A percentile compares a stretch with the other conserved stretches of the same genome.
phyloP scores from a whole-genome alignment of 176 grass and related monocot genomes.

The Eleusine indica region DNA sequence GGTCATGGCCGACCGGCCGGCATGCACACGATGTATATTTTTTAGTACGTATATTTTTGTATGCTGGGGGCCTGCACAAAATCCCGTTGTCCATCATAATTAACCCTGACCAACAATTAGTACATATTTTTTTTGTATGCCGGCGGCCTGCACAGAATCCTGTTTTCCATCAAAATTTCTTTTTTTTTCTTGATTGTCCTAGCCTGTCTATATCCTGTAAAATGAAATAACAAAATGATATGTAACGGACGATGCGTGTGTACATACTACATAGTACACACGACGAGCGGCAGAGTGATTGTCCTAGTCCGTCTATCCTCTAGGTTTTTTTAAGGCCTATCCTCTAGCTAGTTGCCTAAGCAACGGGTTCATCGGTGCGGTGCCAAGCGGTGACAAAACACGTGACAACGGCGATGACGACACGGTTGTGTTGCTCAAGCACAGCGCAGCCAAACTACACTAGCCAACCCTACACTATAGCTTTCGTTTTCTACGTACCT shows the following conservation, averaged over 20 bases:
- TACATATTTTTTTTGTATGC: too few relatives aligned
- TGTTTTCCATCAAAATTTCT: too few relatives aligned
- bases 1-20: neutral
- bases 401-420: neutral
- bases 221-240: neutral
- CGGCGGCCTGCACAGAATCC: too few relatives aligned
- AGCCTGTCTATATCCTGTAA: too few relatives aligned
- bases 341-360: neutral
- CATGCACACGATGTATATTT: neutral
- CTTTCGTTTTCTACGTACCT: neutral
- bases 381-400: neutral
- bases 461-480: too few relatives aligned
- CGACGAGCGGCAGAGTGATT: neutral
- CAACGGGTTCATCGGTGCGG: neutral
- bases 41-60: neutral
- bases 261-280: neutral
- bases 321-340: neutral
- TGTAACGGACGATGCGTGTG: neutral
- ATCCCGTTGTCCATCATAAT: neutral
- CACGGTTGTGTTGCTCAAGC: neutral
- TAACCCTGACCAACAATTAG: too few relatives aligned
- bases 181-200: too few relatives aligned
- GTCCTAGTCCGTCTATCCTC: neutral
- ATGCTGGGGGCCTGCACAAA: neutral
- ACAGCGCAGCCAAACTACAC: neutral